Evolutionary conservation across 805 yeast genomes (phyloP), one percentile per base, ranked within the genome.

Genomic region (Yarrowia keelungensis): DNA sequence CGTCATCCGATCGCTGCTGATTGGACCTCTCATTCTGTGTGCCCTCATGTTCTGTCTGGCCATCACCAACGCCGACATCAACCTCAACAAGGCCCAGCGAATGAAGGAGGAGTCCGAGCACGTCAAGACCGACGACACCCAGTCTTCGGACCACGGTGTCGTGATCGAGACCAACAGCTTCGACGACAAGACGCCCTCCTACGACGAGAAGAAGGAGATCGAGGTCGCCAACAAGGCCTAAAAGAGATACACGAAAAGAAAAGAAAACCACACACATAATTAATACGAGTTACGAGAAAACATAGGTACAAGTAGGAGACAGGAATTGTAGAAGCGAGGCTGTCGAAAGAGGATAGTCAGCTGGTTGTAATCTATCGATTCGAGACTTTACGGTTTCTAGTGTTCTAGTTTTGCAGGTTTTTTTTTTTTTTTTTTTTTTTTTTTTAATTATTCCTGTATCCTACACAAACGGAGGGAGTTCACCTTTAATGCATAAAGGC

Each of bases 1-100:
- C 47, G 62, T 56, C 47, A 56, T 56, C 62, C 62, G 62, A 56
- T 56, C 62, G 9, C 62, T 56, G 36, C 62, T 56, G 3, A 56
- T 56, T 4, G 62, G 62, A 0, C 62, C 62, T 5, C 62, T 56
- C 10, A 42, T 56, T 56, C 16, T 56, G 39, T 56, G 62, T 9
- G 62, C 62, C 15, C 10, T 41, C 62, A 56, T 56, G 47, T 56
- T 56, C 62, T 26, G 38, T n/a, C 62, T 56, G 62, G 46, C 62
- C 22, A 1, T 56, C 22, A 56, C 47, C 47, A 41, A 41, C 47
- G 47, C 62, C 22, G 62, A 56, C 19, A 42, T 56, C 38, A 41
- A 56, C 47, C 62, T 56, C 39, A 32, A 56, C 62, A 19, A 9
- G 4, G 62, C 62, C 62, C 62, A 56, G 62, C 47, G 47, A 42